Conservation (phyloP, 441 rosid genomes). For the Brassica balearica region DNA sequence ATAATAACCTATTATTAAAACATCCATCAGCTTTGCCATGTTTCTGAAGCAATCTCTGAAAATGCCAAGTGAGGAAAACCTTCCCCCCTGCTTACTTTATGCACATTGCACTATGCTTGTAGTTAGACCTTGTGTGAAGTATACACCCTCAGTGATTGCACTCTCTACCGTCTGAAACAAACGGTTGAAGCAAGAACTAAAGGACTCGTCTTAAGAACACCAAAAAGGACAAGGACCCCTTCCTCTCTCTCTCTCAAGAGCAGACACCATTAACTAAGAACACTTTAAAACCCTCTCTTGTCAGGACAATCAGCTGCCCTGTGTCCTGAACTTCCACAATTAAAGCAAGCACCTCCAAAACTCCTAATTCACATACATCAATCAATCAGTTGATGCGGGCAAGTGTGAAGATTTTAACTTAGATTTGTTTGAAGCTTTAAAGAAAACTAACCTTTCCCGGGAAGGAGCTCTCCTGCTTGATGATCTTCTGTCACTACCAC, state of each 20-base stretch:
- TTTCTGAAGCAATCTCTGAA: conserved; percentile 44
- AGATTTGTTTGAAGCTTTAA: neutral
- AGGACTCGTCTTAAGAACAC: conserved; percentile 31
- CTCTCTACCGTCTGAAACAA: neutral
- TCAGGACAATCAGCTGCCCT: conserved; percentile 91
- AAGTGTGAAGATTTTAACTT: neutral
- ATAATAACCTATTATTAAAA: conserved; percentile 4
- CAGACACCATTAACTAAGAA: neutral
- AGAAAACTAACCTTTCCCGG: conserved; percentile 61
- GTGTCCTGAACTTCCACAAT: conserved; percentile 84
- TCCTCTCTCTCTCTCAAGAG: conserved; percentile 6
- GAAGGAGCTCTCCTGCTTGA: conserved; percentile 63
- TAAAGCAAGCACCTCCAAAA: conserved; percentile 90
- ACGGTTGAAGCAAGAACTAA: conserved; percentile 21
- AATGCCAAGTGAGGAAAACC: conserved; percentile 23
- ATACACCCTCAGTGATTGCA: conserved; percentile 19
- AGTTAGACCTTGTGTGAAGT: conserved; percentile 32
- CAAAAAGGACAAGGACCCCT: conserved; percentile 28
- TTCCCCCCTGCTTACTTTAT: conserved; percentile 14
- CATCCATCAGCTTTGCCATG: conserved; percentile 28
- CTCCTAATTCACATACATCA: conserved; percentile 46
- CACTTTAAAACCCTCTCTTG: conserved; percentile 50
- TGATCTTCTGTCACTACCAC: conserved; percentile 48
- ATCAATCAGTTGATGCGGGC: neutral
- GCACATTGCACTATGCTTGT: conserved; percentile 11